Base-by-base conservation (phyloP, 1,284 basidiomycete species). In the Ceratobasidium theobromae region DNA sequence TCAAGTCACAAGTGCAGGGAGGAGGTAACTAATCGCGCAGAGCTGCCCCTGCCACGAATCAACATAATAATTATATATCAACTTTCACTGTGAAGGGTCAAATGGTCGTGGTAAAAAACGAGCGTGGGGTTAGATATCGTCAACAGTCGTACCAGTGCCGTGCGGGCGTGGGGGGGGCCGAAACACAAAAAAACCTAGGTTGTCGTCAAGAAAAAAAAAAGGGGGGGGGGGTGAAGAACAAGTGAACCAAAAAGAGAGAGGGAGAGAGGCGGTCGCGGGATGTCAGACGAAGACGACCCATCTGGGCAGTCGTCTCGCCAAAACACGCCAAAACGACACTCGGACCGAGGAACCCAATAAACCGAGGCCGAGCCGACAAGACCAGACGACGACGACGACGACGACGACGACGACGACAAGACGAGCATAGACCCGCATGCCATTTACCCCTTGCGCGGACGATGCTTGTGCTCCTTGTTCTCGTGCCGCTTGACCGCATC, bases 1-100 rank as follows among this genome's bases (percentile, higher is more conserved):
- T 16, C 4, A 27, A 6, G 23, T 25, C 18, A 64, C 46, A 21
- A 62, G 58, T 43, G 58, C 58, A 43, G 58, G 58, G 58, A 64
- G 58, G 58, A 64, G 58, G 58, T 64, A 64, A 64, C 4, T 45
- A 64, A 64, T 64, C 58, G 58, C 48, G 58, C 49, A 64, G 48
- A 64, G 58, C 58, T 64, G 49, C 58, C 58, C 48, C 46, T 52
- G 38, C 58, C 4, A 52, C 58, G 58, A 64, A 52, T 9, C 14
- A 64, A 41, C 21, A 33, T 5, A 48, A 64, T 64, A 64, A 64
- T 32, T 40, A 52, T 64, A 52, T 6, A 23, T 4, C 11, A 27
- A 23, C 45, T 21, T 6, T 32, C 49, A 25, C 30, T 28, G 45
- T 16, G 49, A 64, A 64, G 32, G 35, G 16, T 18, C 43, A 64